phyloP scores from a whole-genome alignment of 2,329 filamentous ascomycete species.

The Zalaria obscura region DNA sequence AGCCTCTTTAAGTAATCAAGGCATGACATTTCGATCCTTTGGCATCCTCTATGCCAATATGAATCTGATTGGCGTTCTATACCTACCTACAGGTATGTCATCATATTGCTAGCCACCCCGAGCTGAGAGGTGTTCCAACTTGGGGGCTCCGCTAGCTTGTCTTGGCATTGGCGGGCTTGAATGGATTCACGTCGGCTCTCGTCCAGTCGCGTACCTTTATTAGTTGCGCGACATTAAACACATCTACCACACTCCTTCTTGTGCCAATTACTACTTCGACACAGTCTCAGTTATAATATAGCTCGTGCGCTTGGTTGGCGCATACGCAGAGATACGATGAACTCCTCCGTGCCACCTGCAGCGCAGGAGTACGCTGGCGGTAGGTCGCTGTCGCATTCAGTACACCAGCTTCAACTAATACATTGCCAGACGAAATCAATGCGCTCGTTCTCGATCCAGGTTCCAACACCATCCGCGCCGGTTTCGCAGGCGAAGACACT shows the following conservation, averaged over 20 bases:
- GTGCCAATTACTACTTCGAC: too few species aligned
- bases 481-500: slow-evolving; percentile 94
- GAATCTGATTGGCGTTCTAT: too few species aligned
- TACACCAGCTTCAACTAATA: neutral
- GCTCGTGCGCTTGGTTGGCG: too few species aligned
- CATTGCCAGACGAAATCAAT: slow-evolving; percentile 72
- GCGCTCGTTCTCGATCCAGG: slow-evolving; percentile 94
- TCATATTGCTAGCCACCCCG: too few species aligned
- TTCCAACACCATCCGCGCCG: slow-evolving; percentile 79
- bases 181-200: too few species aligned
- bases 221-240: neutral
- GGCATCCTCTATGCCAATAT: too few species aligned
- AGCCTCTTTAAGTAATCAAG: slow-evolving; percentile 34
- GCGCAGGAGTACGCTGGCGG: slow-evolving; percentile 33
- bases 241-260: neutral
- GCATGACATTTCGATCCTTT: slow-evolving; percentile 3
- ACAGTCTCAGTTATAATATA: too few species aligned
- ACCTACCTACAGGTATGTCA: too few species aligned
- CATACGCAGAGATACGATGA: neutral
- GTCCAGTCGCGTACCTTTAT: too few species aligned
- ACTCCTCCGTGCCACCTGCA: slow-evolving; percentile 15
- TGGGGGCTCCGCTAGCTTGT: too few species aligned
- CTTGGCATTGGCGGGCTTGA: too few species aligned
- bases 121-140: too few species aligned
- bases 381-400: slow-evolving; percentile 8